Conservation (phyloP, 345 rosid species). For the Camelina laxa region DNA sequence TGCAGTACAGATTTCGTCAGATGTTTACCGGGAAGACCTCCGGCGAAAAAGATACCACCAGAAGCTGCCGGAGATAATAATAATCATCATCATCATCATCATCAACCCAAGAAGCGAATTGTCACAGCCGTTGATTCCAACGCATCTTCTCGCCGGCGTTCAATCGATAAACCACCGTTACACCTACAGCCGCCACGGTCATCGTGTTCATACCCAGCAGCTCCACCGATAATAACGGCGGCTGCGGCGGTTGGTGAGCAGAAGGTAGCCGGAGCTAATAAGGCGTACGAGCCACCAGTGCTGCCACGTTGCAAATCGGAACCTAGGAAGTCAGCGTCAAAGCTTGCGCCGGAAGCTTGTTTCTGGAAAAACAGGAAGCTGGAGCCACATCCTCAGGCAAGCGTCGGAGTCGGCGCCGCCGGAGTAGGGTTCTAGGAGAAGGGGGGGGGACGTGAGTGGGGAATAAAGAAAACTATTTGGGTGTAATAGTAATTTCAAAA, state of each 20-base stretch:
- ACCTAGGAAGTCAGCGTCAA: slow-evolving; percentile 73
- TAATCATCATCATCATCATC: not conserved
- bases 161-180: slow-evolving; percentile 37
- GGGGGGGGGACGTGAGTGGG: slow-evolving; percentile 4
- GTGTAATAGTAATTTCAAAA: slow-evolving; percentile 38
- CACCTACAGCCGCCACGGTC: slow-evolving; percentile 73
- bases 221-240: slow-evolving; percentile 50
- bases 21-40: slow-evolving; percentile 64
- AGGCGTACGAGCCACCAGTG: slow-evolving; percentile 66
- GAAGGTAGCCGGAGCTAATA: slow-evolving; percentile 54
- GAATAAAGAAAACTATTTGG: slow-evolving; percentile 34
- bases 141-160: slow-evolving; percentile 45
- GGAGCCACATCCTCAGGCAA: slow-evolving; percentile 72
- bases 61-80: slow-evolving; percentile 31
- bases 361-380: slow-evolving; percentile 92
- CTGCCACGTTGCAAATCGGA: slow-evolving; percentile 93
- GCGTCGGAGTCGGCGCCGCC: slow-evolving; percentile 71
- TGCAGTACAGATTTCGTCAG: slow-evolving; percentile 85
- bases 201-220: slow-evolving; percentile 78
- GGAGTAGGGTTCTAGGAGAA: slow-evolving; percentile 67
- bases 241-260: slow-evolving; percentile 58
- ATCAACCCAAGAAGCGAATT: slow-evolving; percentile 52
- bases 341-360: slow-evolving; percentile 76
- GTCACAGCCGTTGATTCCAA: slow-evolving; percentile 48
- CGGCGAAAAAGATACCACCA: slow-evolving; percentile 35